Percentiles rank a stretch among this genome's conserved stretches.
These are phyloP conservation scores for Lupinus albus DNA, from an alignment of 306 rosid genomes.

Conservation along the genomic window DNA sequence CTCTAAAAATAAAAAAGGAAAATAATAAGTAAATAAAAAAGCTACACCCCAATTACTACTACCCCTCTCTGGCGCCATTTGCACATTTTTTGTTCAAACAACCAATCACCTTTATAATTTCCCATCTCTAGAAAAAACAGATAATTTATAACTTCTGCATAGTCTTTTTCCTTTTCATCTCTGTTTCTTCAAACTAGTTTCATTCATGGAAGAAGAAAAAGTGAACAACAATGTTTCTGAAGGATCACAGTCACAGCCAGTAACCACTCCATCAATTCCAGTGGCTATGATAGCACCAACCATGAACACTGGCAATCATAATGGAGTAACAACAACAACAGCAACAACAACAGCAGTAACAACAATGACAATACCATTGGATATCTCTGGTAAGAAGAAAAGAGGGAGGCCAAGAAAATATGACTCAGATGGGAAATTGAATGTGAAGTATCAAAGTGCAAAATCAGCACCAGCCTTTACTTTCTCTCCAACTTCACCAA, in stretches of 20 bases:
- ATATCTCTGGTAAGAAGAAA: slow-evolving; percentile 68
- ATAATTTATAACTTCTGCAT: background rate
- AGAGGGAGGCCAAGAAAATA: slow-evolving; percentile 90
- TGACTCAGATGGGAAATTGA: slow-evolving; percentile 69
- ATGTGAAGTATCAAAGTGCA: slow-evolving; percentile 39
- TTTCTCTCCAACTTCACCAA: slow-evolving; percentile 51
- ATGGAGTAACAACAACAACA: background rate
- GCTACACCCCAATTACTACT: too few relatives aligned
- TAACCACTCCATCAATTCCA: too few relatives aligned
- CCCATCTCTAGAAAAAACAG: slow-evolving; percentile 33
- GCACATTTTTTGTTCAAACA: slow-evolving; percentile 55
- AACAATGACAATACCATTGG: slow-evolving; percentile 27
- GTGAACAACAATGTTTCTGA: slow-evolving; percentile 45
- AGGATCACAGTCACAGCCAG: slow-evolving; percentile 34
- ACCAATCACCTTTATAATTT: slow-evolving; percentile 22
- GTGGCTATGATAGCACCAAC: background rate
- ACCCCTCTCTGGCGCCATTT: slow-evolving; percentile 70
- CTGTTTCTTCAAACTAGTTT: background rate
- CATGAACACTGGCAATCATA: slow-evolving; percentile 8
- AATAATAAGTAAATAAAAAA: too few relatives aligned
- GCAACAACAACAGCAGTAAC: background rate
- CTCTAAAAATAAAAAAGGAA: slow-evolving; percentile 23
- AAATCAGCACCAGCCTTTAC: slow-evolving; percentile 52
- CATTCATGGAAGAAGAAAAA: slow-evolving; percentile 65
- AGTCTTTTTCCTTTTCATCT: background rate